Evolutionary conservation across 2,329 filamentous ascomycete genomes (phyloP), one percentile per base, ranked within the genome.

Genomic region (Botrytis paeoniae): DNA sequence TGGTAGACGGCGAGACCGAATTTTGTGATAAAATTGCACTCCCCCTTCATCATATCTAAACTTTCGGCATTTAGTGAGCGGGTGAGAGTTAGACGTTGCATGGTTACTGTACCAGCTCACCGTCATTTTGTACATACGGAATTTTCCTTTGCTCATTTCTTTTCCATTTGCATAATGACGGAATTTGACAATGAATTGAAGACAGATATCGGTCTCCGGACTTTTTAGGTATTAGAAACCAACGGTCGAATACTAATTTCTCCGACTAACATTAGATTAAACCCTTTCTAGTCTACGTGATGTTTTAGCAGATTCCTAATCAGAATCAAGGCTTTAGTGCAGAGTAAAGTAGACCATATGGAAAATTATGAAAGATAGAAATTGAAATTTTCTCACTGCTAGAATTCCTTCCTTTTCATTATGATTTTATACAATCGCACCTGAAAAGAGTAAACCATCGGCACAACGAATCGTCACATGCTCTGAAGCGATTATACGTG

Each of bases 1-100:
- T 43, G 70, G 48, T 39, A 59, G 70, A 43, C 61, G 61, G 61
- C n/a, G 37, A 66, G 43, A 35, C 70, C 70, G 70, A 71, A 25
- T 35, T 9, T 48, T 54, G 37, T 41, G 22, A 66, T 71, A 29
- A 62, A 45, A 45, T 61, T 70, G n/a, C 35, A 68, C 16, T 35
- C n/a, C 35, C 35, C 65, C 65, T 69, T 57, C 65, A 69, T 43
- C 25, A 48, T 48, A 48, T 48, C 43, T 45, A n/a, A 48, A 57
- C 65, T 57, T 57, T 57, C 65, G 48, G 37, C 35, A 57, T 41
- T 69, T 41, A 57, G 10, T 16, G 37, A 68, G 64, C 32, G 45
- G 25, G 64, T 54, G 64, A 51, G 35, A 54, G 29, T 10, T 43
- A 32, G 25, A n/a, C 65, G 48, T 41, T 41, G n/a, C 22, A 29